Percentiles rank a stretch among this genome's conserved stretches.
These are phyloP conservation scores for Ustilago loliicola DNA, from an alignment of 1,284 basidiomycete species.

Conservation along the genomic window DNA sequence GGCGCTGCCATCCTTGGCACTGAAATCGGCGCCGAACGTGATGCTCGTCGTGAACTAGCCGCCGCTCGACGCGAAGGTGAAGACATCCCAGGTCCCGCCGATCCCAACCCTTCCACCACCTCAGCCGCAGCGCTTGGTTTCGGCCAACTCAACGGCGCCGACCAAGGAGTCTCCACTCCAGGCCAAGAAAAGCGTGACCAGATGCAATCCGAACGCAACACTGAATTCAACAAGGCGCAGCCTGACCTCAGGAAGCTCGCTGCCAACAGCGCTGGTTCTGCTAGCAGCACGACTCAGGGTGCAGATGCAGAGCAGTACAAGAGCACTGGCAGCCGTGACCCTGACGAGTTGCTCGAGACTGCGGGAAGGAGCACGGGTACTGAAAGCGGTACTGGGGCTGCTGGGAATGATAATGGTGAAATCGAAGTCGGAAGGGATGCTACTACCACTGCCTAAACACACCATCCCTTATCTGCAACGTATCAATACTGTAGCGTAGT, in stretches of 20 bases:
- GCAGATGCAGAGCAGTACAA: not conserved
- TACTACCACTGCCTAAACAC: conserved; percentile 21
- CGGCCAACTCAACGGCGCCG: conserved; percentile 50
- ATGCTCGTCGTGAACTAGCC: conserved; percentile 42
- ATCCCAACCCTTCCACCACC: conserved; percentile 5
- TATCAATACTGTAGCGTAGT: no score
- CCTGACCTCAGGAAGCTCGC: conserved; percentile 37
- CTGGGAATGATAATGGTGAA: conserved; percentile 4
- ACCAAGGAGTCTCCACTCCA: conserved; percentile 42
- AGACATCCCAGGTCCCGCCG: conserved; percentile 10
- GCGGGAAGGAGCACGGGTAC: conserved; percentile 31
- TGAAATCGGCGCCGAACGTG: conserved; percentile 43
- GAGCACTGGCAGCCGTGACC: conserved; percentile 15
- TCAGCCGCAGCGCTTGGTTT: conserved; percentile 21
- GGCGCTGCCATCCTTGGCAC: conserved; percentile 30
- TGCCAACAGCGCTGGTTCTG: conserved; percentile 15
- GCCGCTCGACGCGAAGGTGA: conserved; percentile 34
- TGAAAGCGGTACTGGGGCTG: conserved; percentile 36
- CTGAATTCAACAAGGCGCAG: conserved; percentile 31
- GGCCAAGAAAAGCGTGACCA: conserved; percentile 36
- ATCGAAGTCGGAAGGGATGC: conserved; percentile 39
- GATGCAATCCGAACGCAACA: conserved; percentile 38
- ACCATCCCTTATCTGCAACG: not conserved
- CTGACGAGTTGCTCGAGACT: conserved; percentile 28
- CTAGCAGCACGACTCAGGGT: conserved; percentile 8